Evolutionary conservation across 768 basidiomycete species (phyloP).

Genomic region (Galerina marginata): DNA sequence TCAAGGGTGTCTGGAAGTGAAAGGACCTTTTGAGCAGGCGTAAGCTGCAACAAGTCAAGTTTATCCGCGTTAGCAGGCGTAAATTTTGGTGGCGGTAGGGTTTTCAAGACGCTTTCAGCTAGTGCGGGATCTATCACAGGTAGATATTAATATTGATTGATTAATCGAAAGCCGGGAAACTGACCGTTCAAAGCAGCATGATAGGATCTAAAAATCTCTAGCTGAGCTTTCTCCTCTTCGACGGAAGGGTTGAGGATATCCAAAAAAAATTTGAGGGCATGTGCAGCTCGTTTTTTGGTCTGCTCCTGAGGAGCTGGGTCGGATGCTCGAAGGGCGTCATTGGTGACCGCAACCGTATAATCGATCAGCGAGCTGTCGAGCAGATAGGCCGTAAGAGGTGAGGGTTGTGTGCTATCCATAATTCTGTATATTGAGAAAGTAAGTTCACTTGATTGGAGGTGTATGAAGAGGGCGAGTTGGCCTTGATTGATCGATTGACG

Average conservation of each 20-base stretch:
- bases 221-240: slow-evolving; percentile 2
- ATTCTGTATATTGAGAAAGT: too few species aligned
- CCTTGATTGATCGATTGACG: too few species aligned
- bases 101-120: not conserved
- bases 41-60: not conserved
- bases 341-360: slow-evolving; percentile 2
- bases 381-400: not conserved
- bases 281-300: slow-evolving; percentile 7
- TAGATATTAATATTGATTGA: not conserved
- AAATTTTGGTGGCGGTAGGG: not conserved
- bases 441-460: too few species aligned
- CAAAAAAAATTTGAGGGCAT: slow-evolving; percentile 8
- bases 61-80: too few species aligned
- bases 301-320: not conserved
- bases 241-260: slow-evolving; percentile 10
- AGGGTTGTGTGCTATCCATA: too few species aligned
- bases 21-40: slow-evolving; percentile 11
- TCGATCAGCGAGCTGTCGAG: slow-evolving; percentile 7
- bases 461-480: too few species aligned
- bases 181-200: slow-evolving; percentile 16
- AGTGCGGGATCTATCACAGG: slow-evolving; percentile 15
- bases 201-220: not conserved
- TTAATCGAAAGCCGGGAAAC: slow-evolving; percentile 4
- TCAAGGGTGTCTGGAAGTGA: slow-evolving; percentile 12
- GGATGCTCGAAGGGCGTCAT: not conserved